Base-by-base conservation (phyloP, 805 yeast species). In the Clavispora fructus region DNA sequence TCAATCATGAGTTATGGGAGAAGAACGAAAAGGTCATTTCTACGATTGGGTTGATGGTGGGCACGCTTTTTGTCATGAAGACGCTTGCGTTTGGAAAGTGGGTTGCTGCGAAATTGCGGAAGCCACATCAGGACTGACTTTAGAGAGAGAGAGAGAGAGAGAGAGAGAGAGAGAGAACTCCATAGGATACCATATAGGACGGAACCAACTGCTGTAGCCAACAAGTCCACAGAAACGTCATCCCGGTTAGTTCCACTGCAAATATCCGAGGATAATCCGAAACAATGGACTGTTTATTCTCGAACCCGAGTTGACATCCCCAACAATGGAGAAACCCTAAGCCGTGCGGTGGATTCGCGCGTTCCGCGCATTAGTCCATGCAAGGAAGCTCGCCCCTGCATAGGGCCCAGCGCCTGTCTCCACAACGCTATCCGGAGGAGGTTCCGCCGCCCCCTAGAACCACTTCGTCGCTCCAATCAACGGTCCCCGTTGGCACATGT, bases 1-100 rank as follows among this genome's bases (percentile, higher is more conserved):
- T 76, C 26, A 73, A 77, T 48, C 60, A 62, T 26, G 78, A 76
- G 0, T 62, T 79, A 32, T 68, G 82, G 59, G 49, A 64, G 10
- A 78, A 81, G 25, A 75, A 82, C 57, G 82, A 80, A 51, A 55
- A 68, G 35, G 54, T 78, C 41, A 67, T 80, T 0, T 47, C 70
- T 40, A 69, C 74, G 0, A 62, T 78, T 3, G 47, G 65, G 12
- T 50, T 55, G 41, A 58, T 64, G 60, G 49, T 53, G 17, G 55
- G 44, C 2, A 44, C 58, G 13, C 42, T 62, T 29, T 51, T 50
- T 45, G 47, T 55, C 13, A 23, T 61, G 25, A 49, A 55, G 39
- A 49, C 52, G 1, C 19, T 57, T 14, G 43, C 41, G 7, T 7
- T 33, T 23, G 31, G 25, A 13, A 39, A 31, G 28, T 38, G 39